A percentile compares a stretch with the other conserved stretches of the same genome.
phyloP scores from a whole-genome alignment of 352 stramenopile species.

The Globisporangium apiculatum region DNA sequence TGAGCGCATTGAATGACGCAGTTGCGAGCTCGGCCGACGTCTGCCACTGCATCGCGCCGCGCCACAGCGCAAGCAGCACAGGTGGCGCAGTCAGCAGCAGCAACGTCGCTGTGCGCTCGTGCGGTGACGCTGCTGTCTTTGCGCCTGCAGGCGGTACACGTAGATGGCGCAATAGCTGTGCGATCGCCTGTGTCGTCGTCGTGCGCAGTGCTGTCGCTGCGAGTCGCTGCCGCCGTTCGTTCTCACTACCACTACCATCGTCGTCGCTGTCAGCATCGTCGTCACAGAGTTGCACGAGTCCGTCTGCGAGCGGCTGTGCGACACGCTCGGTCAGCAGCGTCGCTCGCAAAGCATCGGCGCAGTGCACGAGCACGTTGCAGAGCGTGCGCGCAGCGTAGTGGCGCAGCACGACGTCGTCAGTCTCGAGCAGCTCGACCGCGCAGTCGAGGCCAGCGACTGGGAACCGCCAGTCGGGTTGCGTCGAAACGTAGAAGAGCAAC shows the following conservation, averaged over 20 bases:
- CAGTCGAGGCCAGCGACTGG: slow-evolving; percentile 20
- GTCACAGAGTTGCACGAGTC: slow-evolving; percentile 17
- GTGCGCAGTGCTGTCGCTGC: slow-evolving; percentile 20
- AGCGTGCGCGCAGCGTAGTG: slow-evolving; percentile 58
- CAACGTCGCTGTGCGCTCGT: background rate
- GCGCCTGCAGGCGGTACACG: slow-evolving; percentile 11
- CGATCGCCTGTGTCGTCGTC: slow-evolving; percentile 38
- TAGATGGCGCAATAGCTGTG: slow-evolving; percentile 50
- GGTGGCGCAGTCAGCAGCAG: background rate
- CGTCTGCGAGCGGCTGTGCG: slow-evolving; percentile 22
- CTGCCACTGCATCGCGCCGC: slow-evolving; percentile 11
- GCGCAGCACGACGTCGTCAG: slow-evolving; percentile 26
- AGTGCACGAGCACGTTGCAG: slow-evolving; percentile 59
- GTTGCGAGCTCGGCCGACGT: slow-evolving; percentile 26
- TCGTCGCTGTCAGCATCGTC: background rate
- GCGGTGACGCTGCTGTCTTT: background rate
- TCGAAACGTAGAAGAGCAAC: slow-evolving; percentile 67
- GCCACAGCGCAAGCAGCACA: slow-evolving; percentile 35
- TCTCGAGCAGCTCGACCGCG: slow-evolving; percentile 33
- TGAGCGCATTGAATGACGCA: slow-evolving; percentile 60
- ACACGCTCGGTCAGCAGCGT: slow-evolving; percentile 38
- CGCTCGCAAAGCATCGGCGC: slow-evolving; percentile 15
- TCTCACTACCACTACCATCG: too few relatives aligned
- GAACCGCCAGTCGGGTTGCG: slow-evolving; percentile 39
- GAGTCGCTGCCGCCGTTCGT: too few relatives aligned